phyloP scores from a whole-genome alignment of 139 green algal genomes.

The Closterium sp. region DNA sequence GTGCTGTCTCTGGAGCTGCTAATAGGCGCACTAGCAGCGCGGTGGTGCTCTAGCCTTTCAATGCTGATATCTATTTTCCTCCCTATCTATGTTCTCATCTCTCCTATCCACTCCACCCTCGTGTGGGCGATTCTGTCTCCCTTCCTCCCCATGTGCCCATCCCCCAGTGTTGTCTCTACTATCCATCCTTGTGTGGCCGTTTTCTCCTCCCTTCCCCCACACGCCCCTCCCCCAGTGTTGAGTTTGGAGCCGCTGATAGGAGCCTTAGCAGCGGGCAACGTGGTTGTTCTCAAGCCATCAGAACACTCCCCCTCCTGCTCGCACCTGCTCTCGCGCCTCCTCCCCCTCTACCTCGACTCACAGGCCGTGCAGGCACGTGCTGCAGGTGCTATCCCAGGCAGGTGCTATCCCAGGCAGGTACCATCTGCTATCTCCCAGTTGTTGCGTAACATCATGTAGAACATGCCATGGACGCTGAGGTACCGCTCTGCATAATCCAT shows the following conservation, averaged over 20 bases:
- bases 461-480: too few relatives aligned
- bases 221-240: conserved; percentile 6
- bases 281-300: conserved; percentile 30
- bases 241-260: conserved; percentile 23
- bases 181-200: neutral
- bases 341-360: conserved; percentile 21
- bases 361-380: neutral
- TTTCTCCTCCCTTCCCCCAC: neutral
- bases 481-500: too few relatives aligned
- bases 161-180: too few relatives aligned
- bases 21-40: too few relatives aligned
- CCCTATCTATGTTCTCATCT: too few relatives aligned
- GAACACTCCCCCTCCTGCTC: conserved; percentile 20
- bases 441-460: too few relatives aligned
- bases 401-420: neutral
- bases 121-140: too few relatives aligned
- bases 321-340: conserved; percentile 6
- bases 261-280: conserved; percentile 32
- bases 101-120: too few relatives aligned
- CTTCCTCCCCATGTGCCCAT: too few relatives aligned
- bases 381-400: neutral
- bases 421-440: neutral
- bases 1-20: too few relatives aligned
- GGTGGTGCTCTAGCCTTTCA: neutral
- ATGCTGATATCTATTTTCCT: too few relatives aligned